Evolutionary conservation across 768 basidiomycete species (phyloP), one percentile per base, ranked within the genome.

Genomic region (Mycena vitilis): DNA sequence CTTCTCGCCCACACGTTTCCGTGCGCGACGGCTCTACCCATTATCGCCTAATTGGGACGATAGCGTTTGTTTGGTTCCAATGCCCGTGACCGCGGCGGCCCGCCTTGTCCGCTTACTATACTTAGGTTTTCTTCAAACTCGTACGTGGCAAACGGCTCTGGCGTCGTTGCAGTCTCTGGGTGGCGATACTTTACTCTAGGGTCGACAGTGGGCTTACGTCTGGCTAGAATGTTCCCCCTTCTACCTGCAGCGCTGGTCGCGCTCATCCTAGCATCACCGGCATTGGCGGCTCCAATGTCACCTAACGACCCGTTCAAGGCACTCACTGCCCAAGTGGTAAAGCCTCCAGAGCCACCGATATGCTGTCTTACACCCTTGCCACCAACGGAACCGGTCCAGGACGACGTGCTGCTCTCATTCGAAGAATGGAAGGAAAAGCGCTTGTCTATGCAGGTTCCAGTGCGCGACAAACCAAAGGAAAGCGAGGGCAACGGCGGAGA

Each of bases 401-500:
- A 90, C 70, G 88, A 90, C 60, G 78, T 91, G 7, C 79, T 95
- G 23, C 85, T 94, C 23, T 92, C 93, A 0, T 96, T 96, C 74
- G 92, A 95, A 73, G 94, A 95, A 71, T 96, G 94, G 94, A 94
- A 94, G 74, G 87, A 87, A 38, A 92, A 87, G 71, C 91, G 90
- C 65, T 74, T 82, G 54, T 78, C 78, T 37, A 73, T 80, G 44
- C 83, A 87, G 68, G 76, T 74, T 15, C 75, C 78, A n/a, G 75
- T 78, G 23, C 76, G 77, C 44, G 69, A 69, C 15, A 78, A 75
- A 57, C 71, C 73, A 25, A 73, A 73, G 47, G 76, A 74, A n/a
- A 76, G 76, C 25, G 74, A 77, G 5, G 60, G 48, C n/a, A 56
- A 49, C 16, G 45, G 51, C n/a, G 64, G 69, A 45, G 63, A 59